Percentiles rank a stretch among this genome's conserved stretches.
Evolutionary conservation across 2,329 filamentous ascomycete genomes (phyloP).

Genomic region (Microdochium trichocladiopsis): DNA sequence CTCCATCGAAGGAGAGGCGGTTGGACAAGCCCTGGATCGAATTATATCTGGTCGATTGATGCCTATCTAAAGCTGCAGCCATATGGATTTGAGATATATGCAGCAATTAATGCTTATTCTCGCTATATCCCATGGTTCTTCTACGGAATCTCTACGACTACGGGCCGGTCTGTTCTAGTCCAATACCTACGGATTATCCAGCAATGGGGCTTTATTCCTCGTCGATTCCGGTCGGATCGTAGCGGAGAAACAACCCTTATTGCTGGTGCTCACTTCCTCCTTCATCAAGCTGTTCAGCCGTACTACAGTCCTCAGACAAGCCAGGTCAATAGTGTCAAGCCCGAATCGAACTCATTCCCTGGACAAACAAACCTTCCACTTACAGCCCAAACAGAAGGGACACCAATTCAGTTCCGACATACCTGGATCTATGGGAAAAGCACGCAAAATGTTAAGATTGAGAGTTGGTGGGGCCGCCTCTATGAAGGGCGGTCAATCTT

Average conservation of each 20-base stretch:
- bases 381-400: background rate
- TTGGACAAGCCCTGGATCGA: conserved; percentile 1
- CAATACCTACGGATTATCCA: background rate
- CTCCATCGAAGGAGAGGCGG: background rate
- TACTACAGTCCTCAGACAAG: background rate
- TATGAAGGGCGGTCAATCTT: background rate
- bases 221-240: background rate
- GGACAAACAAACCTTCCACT: background rate
- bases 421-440: background rate
- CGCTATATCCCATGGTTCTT: conserved; percentile 3
- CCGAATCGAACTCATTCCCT: background rate
- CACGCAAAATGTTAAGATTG: background rate
- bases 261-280: background rate
- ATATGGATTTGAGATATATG: conserved; percentile 4
- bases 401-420: background rate
- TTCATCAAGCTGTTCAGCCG: background rate
- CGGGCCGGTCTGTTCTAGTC: background rate
- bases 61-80: conserved; percentile 2
- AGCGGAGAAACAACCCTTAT: background rate
- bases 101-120: conserved; percentile 3
- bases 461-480: background rate
- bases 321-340: background rate
- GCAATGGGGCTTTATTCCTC: background rate
- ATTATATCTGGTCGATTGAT: conserved; percentile 4
- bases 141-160: conserved; percentile 1